Base-by-base conservation (phyloP, 2,329 filamentous ascomycete genomes). In the Hypoxylon rubiginosum region DNA sequence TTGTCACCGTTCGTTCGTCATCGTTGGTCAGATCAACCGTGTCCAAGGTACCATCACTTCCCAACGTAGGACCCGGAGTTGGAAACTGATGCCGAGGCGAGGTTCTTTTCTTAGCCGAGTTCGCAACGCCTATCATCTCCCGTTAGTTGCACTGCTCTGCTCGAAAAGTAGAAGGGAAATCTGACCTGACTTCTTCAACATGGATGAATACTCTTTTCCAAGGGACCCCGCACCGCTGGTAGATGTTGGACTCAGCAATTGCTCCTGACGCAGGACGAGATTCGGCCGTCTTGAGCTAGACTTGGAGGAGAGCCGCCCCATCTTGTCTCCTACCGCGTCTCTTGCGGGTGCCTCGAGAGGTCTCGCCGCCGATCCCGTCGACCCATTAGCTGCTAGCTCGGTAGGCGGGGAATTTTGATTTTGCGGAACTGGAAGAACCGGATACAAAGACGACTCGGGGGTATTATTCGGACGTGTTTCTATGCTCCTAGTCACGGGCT, bases 281-380 rank as follows among this genome's bases (percentile, higher is more conserved):
- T 79, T 80, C 5, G 82, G 82, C 62, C 81, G 83, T 67, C 80
- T 85, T 4, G 80, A 75, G 66, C 78, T 82, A n/a, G 79, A 77
- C 48, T 77, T 81, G 6, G 82, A 80, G 13, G 79, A 80, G 13
- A 79, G 72, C 50, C 79, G 79, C 28, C 81, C 83, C 84, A 86
- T 86, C 17, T 64, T 73, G 63, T 58, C 71, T 50, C 66, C 68
- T 72, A 68, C 60, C 58, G 60, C 58, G 55, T 50, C 67, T 52
- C 62, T 66, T 21, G 52, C 68, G 54, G 67, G 55, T 28, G 50
- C 62, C 52, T 72, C 67, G 55, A 67, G 68, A 63, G 72, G 62
- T 68, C 53, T 67, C 48, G 60, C 52, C 43, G 50, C 49, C 36
- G 67, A 55, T 53, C 59, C 67, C 26, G 64, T 56, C 48, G 70